Evolutionary conservation across 2,329 filamentous ascomycete species (phyloP), one percentile per base, ranked within the genome.

Genomic region (Alternaria metachromatica): DNA sequence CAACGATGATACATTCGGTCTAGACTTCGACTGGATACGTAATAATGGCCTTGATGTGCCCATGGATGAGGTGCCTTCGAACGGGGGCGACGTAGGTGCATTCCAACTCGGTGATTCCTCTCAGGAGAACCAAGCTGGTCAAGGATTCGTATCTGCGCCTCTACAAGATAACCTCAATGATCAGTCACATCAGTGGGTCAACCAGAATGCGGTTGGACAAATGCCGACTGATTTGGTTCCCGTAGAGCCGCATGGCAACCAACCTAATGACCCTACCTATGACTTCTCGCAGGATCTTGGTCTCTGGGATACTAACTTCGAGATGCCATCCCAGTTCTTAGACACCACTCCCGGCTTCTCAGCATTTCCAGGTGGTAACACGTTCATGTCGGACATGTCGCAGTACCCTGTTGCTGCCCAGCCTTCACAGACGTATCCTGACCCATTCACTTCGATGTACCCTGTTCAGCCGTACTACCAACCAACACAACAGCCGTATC

Each of bases 291-390:
- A 51, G 20, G 37, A 51, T 21, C 10, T 21, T 7, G 37, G 33
- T 46, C n/a, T 5, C 5, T 63, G 56, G 60, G 37, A 48, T 33
- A 8, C 43, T 13, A 21, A 45, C 23, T 53, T 30, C 23, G 12
- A 28, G 26, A 26, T 23, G 6, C n/a, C 9, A n/a, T 12, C 55
- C 18, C 37, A 33, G 6, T 21, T 55, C 23, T 25, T 48, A 30
- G 30, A 45, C 7, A 37, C 58, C 12, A 64, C 64, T 23, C 55
- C 58, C 8, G 64, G 61, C 8, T 21, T 66, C 7, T 64, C 58
- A 12, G 62, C 62, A 9, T 18, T 66, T 20, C 64, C 64, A 15
- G 28, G 51, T 12, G 55, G 58, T 15, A 56, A 43, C 43, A 23
- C 30, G 3, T 61, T 33, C 8, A 28, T 50, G 18, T 28, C 15